Evolutionary conservation across 257 asterid genomes (phyloP), one percentile per base, ranked within the genome.

Genomic region (Coffea eugenioides): DNA sequence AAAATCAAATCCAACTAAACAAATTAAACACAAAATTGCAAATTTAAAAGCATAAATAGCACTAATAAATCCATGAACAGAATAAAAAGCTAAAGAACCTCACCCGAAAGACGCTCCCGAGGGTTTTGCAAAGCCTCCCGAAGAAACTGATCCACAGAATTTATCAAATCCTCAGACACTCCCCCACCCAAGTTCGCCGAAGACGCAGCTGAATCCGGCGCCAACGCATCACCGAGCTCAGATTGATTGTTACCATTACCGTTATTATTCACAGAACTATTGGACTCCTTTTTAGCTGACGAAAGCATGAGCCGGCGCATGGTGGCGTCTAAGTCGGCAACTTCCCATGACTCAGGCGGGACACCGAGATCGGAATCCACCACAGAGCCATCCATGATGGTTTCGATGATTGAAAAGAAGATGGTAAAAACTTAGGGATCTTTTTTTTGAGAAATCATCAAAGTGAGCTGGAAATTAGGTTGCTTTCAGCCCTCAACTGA

Each of bases 301-400:
- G 87, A 79, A 70, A 92, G 92, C 94, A 96, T 86, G 84, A 96
- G 92, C 68, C 89, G 92, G 74, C 92, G 88, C 95, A 96, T 82
- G 83, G 92, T 94, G 79, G 93, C 92, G 75, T 94, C 99, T 73
- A 94, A 91, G 85, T 96, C 98, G 71, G 97, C 99, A 39, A 90
- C 96, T 93, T 96, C 99, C 99, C 98, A 96, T 61, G 99, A 96
- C 89, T 96, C 99, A 78, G 98, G 97, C 31, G 89, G 87, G 77
- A 83, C 87, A 48, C 84, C 88, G 18, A 86, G 85, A 71, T 94
- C 98, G 54, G 95, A 97, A 81, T 89, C 77, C 77, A 85, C 84
- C 84, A 84, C 87, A 85, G 95, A 89, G 86, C 91, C 91, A 78
- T 90, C 99, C 99, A 92, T 95, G 49, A 54, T 76, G 56, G 75